Percentiles rank a stretch among this genome's conserved stretches.
Evolutionary conservation across 306 rosid genomes (phyloP).

Genomic region (Cucumis melo): DNA sequence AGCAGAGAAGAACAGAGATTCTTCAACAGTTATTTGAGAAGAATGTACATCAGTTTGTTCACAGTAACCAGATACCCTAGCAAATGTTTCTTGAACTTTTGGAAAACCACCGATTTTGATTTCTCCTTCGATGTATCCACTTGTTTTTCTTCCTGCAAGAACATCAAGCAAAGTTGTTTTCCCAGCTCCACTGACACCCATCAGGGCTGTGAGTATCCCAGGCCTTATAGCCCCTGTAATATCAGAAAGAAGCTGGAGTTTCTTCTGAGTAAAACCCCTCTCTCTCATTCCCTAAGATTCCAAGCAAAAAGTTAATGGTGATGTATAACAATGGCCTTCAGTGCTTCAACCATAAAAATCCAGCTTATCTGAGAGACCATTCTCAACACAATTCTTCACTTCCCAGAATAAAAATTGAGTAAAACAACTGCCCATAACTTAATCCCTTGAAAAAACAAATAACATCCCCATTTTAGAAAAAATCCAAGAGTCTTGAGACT

Average conservation of each 20-base stretch:
- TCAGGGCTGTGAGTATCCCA: conserved; percentile 35
- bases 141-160: conserved; percentile 32
- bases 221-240: conserved; percentile 28
- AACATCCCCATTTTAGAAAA: not conserved
- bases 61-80: conserved; percentile 35
- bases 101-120: conserved; percentile 33
- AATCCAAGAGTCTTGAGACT: not conserved
- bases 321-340: too few relatives aligned
- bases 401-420: too few relatives aligned
- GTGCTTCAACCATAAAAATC: not conserved
- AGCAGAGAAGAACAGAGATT: conserved; percentile 31
- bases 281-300: conserved; percentile 19
- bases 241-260: conserved; percentile 24
- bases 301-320: not conserved
- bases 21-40: conserved; percentile 36
- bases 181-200: conserved; percentile 40
- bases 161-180: conserved; percentile 42
- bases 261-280: conserved; percentile 15
- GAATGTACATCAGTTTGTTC: conserved; percentile 38
- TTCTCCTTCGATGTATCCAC: conserved; percentile 27
- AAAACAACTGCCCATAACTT: too few relatives aligned
- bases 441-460: too few relatives aligned
- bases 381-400: too few relatives aligned
- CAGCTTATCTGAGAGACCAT: too few relatives aligned
- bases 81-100: conserved; percentile 32